Conservation (phyloP, 2,329 filamentous ascomycete species). For the Fusarium praegraminearum region DNA sequence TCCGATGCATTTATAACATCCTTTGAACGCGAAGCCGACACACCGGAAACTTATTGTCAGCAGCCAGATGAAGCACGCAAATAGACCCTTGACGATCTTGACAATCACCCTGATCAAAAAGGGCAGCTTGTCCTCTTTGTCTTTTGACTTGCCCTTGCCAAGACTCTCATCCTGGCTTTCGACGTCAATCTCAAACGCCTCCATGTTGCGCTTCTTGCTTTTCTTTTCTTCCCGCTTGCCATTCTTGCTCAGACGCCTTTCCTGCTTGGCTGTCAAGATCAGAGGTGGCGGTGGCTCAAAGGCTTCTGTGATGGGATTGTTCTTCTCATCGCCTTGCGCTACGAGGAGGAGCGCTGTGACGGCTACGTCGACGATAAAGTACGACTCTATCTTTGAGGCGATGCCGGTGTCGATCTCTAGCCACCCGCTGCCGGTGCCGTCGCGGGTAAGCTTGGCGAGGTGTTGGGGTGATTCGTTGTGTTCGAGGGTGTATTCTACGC, state of each 20-base stretch:
- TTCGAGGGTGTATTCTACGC: conserved; percentile 73
- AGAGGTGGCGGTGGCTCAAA: conserved; percentile 69
- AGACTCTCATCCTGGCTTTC: conserved; percentile 69
- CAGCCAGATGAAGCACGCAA: conserved; percentile 70
- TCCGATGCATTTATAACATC: conserved; percentile 64
- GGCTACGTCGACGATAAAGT: conserved; percentile 72
- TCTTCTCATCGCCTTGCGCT: conserved; percentile 67
- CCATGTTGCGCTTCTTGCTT: conserved; percentile 57
- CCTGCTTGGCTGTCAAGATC: conserved; percentile 40
- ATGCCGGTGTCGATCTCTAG: conserved; percentile 72
- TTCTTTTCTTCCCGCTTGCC: conserved; percentile 49
- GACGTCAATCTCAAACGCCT: conserved; percentile 71
- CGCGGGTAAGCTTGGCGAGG: conserved; percentile 70
- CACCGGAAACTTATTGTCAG: conserved; percentile 68
- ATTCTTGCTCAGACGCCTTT: conserved; percentile 49
- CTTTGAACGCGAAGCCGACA: conserved; percentile 62
- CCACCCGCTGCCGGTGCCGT: conserved; percentile 69
- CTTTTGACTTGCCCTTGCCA: conserved; percentile 53
- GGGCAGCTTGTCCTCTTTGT: conserved; percentile 63
- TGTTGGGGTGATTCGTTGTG: conserved; percentile 72
- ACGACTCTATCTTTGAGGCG: conserved; percentile 69
- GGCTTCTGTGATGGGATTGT: conserved; percentile 57
- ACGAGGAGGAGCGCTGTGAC: conserved; percentile 71
- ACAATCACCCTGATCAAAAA: conserved; percentile 62
- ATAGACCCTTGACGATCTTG: conserved; percentile 64